Evolutionary conservation across 108 stramenopile genomes (phyloP).

Genomic region (Cyclotella atomus): DNA sequence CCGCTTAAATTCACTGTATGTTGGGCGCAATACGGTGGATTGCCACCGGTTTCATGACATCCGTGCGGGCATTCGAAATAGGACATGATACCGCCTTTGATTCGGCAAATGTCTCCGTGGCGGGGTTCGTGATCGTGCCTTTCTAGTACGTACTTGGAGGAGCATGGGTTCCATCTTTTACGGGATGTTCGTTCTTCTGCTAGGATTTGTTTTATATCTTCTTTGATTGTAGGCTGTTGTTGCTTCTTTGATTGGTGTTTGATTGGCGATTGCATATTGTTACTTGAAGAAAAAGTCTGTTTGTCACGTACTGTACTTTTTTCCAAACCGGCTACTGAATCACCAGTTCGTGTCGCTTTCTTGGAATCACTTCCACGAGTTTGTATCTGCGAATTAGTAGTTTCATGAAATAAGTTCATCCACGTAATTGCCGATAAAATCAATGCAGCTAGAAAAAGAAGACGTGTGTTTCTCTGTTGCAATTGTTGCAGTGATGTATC

Average conservation of each 20-base stretch:
- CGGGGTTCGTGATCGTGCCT: conserved; percentile 28
- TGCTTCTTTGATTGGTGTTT: neutral
- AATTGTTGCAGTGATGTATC: neutral
- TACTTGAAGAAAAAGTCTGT: too few species aligned
- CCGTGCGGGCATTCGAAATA: conserved; percentile 16
- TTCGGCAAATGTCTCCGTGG: conserved; percentile 35
- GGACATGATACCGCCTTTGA: conserved; percentile 23
- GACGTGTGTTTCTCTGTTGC: conserved; percentile 12
- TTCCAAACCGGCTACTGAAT: too few species aligned
- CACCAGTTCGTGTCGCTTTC: neutral
- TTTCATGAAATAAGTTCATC: neutral
- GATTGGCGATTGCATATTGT: neutral
- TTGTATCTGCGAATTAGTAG: neutral
- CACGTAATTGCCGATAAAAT: conserved; percentile 11
- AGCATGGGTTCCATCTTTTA: conserved; percentile 32
- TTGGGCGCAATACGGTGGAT: conserved; percentile 25
- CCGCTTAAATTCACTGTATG: neutral
- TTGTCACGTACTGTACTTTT: too few species aligned
- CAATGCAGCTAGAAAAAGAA: conserved; percentile 7
- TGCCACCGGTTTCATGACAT: conserved; percentile 31
- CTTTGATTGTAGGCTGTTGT: conserved; percentile 13
- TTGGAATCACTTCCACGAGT: neutral
- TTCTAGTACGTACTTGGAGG: conserved; percentile 31
- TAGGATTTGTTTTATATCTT: conserved; percentile 4
- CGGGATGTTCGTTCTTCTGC: neutral